These are phyloP conservation scores for Athelia sp. DNA, from an alignment of 1,284 basidiomycete species.

Conservation along the genomic window DNA sequence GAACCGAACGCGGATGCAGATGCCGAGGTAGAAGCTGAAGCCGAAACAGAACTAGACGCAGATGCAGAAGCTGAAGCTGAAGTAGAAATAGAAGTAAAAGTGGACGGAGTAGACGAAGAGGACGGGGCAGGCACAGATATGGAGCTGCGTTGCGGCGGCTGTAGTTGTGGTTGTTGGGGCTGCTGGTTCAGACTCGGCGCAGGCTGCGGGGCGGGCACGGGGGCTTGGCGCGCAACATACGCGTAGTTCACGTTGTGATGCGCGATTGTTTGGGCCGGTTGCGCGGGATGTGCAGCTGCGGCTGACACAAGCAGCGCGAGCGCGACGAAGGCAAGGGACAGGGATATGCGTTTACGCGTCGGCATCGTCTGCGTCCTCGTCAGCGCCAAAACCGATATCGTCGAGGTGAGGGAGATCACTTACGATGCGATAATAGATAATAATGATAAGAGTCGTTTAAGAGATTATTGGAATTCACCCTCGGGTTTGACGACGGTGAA, in stretches of 20 bases:
- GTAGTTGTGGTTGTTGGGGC: constrained; percentile 4
- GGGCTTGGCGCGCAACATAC: constrained; percentile 9
- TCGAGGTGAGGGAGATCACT: too few relatives aligned
- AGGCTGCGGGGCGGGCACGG: not conserved
- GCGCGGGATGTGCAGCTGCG: not conserved
- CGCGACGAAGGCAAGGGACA: not conserved
- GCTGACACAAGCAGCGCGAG: not conserved
- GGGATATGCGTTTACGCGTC: not conserved
- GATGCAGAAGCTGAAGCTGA: not conserved
- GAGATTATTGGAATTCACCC: not conserved
- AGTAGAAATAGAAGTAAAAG: not conserved
- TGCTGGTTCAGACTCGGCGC: not conserved
- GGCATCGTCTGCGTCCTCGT: constrained; percentile 25
- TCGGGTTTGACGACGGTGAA: not conserved
- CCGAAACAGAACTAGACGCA: not conserved
- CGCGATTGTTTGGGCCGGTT: too few relatives aligned
- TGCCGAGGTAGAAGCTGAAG: not conserved
- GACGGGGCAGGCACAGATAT: constrained; percentile 2
- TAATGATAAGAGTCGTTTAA: too few relatives aligned
- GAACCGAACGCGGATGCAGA: not conserved
- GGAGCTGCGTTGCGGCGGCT: not conserved
- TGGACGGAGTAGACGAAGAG: not conserved
- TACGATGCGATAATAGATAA: constrained; percentile 3
- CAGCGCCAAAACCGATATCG: constrained; percentile 20
- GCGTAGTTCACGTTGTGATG: not conserved